These are phyloP conservation scores for Trichosanthes truncata DNA, from an alignment of 306 rosid species.

Conservation along the genomic window DNA sequence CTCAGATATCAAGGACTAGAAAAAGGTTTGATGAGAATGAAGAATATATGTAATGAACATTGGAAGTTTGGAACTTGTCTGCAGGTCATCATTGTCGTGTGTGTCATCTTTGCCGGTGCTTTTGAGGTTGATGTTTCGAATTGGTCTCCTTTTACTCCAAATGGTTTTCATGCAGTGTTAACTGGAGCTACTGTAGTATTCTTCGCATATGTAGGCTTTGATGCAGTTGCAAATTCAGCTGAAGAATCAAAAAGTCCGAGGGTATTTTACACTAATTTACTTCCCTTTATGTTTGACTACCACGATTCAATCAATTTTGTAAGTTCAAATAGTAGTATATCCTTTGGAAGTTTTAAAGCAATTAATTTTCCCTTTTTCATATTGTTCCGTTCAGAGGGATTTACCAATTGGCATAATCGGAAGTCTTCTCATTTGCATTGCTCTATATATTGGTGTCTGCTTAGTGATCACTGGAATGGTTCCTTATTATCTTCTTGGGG, in stretches of 20 bases:
- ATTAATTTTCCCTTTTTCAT: conserved; percentile 2
- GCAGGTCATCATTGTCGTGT: conserved; percentile 69
- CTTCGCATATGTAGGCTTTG: conserved; percentile 97
- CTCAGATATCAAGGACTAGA: not conserved
- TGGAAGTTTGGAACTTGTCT: conserved; percentile 13
- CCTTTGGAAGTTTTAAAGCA: not conserved
- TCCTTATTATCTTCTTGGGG: conserved; percentile 70
- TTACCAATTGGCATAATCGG: conserved; percentile 92
- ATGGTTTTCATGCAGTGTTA: conserved; percentile 54
- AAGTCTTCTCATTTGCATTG: conserved; percentile 75
- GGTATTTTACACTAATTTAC: conserved; percentile 32
- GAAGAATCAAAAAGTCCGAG: conserved; percentile 95
- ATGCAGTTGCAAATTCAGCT: conserved; percentile 99
- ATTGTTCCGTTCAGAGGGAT: conserved; percentile 59
- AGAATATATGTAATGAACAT: not conserved
- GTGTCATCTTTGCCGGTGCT: conserved; percentile 68
- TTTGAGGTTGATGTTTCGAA: conserved; percentile 91
- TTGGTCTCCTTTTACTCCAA: conserved; percentile 96
- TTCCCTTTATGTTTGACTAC: conserved; percentile 9
- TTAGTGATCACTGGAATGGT: conserved; percentile 98
- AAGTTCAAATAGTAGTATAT: not conserved
- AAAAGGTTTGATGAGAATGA: not conserved
- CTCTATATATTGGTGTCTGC: conserved; percentile 81
- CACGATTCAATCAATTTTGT: conserved; percentile 5
- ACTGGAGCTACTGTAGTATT: conserved; percentile 97